Evolutionary conservation across 2,329 filamentous ascomycete species (phyloP).

Genomic region (Aspergillus ochraceus): DNA sequence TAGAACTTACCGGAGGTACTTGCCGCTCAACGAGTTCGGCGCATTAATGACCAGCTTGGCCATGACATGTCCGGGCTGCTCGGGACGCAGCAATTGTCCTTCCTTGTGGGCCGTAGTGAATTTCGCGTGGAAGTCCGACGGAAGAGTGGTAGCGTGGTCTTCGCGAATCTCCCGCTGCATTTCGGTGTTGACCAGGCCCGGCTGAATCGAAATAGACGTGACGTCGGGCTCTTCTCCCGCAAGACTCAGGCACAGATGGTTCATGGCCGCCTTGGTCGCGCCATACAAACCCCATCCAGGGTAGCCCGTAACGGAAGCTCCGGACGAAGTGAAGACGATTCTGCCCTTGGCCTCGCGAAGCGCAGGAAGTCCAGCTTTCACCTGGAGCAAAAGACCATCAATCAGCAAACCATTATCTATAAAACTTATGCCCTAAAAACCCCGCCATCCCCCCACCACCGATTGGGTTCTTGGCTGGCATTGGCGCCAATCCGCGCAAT

Average conservation of each 20-base stretch:
- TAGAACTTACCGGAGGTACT: conserved; percentile 56
- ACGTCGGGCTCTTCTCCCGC: conserved; percentile 30
- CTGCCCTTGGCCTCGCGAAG: conserved; percentile 35
- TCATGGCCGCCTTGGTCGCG: conserved; percentile 39
- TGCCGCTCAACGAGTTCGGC: conserved; percentile 68
- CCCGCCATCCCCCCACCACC: no score
- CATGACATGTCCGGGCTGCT: conserved; percentile 84
- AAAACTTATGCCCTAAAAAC: no score
- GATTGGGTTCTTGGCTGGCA: no score
- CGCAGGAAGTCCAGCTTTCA: conserved; percentile 32
- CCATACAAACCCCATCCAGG: conserved; percentile 39
- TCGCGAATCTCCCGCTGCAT: conserved; percentile 67
- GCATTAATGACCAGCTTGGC: conserved; percentile 71
- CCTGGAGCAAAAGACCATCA: conserved; percentile 12
- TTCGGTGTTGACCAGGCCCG: conserved; percentile 37
- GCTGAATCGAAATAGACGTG: conserved; percentile 29
- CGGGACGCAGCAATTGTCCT: conserved; percentile 73
- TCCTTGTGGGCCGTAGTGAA: conserved; percentile 70
- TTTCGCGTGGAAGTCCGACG: conserved; percentile 56
- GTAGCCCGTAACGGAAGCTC: conserved; percentile 33
- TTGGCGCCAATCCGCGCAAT: no score
- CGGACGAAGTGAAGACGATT: conserved; percentile 39
- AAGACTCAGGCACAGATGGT: conserved; percentile 30
- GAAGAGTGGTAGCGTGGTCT: conserved; percentile 63
- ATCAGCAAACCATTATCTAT: background rate